Conservation (phyloP, 2,329 filamentous ascomycete genomes). For the Cladophialophora carrionii region DNA sequence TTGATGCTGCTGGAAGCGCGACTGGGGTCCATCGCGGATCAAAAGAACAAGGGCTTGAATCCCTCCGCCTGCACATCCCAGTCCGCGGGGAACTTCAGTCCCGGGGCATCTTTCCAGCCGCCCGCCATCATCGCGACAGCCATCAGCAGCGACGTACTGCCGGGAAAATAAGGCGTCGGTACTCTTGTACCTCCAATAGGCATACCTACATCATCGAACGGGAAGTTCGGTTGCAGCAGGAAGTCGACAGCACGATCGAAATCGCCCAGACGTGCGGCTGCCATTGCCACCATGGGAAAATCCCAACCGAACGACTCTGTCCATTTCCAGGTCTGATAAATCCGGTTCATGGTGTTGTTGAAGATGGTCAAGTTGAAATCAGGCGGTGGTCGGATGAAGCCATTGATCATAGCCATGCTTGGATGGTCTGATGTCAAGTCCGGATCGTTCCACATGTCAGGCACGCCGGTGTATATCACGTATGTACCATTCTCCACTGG, state of each 20-base stretch:
- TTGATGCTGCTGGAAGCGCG: too few relatives aligned
- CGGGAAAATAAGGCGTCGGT: slow-evolving; percentile 62
- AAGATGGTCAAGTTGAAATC: slow-evolving; percentile 44
- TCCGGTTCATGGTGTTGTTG: background rate
- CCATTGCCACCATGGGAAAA: slow-evolving; percentile 43
- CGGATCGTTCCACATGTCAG: slow-evolving; percentile 49
- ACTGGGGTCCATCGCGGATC: background rate
- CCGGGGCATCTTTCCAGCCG: slow-evolving; percentile 58
- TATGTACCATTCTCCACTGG: slow-evolving; percentile 57
- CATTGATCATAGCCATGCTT: slow-evolving; percentile 52
- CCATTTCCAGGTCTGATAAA: slow-evolving; percentile 5
- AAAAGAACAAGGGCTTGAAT: slow-evolving; percentile 42
- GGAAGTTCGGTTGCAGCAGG: slow-evolving; percentile 56
- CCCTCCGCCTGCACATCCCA: slow-evolving; percentile 57
- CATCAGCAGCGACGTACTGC: slow-evolving; percentile 54
- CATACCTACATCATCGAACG: slow-evolving; percentile 62
- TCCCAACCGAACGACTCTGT: slow-evolving; percentile 13
- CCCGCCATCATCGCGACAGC: slow-evolving; percentile 62
- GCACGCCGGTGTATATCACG: slow-evolving; percentile 59
- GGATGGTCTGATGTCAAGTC: slow-evolving; percentile 50
- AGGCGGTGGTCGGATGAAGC: slow-evolving; percentile 49
- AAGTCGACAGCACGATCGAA: slow-evolving; percentile 48
- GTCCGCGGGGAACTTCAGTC: slow-evolving; percentile 51
- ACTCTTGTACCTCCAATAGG: slow-evolving; percentile 57
- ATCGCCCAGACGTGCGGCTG: slow-evolving; percentile 50